These are phyloP conservation scores for Cryptosporidium muris DNA, from an alignment of 169 alveolate genomes.

Conservation along the genomic window DNA sequence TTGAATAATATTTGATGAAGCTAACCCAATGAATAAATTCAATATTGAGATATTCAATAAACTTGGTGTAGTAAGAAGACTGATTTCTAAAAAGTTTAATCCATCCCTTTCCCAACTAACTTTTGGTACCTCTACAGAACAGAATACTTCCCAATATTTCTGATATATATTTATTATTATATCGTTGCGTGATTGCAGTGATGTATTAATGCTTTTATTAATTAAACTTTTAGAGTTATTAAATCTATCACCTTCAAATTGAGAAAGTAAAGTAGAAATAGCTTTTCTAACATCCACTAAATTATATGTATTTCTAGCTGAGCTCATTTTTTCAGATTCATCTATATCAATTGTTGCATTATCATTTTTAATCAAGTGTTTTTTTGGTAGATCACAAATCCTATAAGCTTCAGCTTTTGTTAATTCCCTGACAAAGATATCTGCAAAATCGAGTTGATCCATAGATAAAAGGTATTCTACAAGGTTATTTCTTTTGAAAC, in stretches of 20 bases:
- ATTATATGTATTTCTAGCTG: neutral
- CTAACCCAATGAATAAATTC: no score
- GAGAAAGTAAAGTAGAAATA: neutral
- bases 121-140: no score
- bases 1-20: no score
- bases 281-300: neutral
- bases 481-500: neutral
- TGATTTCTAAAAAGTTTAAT: no score
- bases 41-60: no score
- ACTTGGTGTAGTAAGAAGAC: no score
- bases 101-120: no score
- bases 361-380: neutral
- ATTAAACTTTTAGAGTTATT: neutral
- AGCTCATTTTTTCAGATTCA: neutral
- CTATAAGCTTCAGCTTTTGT: no score
- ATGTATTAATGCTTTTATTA: neutral
- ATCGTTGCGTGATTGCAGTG: conserved; percentile 29
- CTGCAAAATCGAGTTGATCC: conserved; percentile 31
- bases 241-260: neutral
- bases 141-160: conserved; percentile 19
- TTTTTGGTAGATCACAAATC: neutral
- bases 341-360: neutral
- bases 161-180: conserved; percentile 50
- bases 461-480: neutral
- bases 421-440: neutral